These are phyloP conservation scores for Nemania diffusa DNA, from an alignment of 2,329 filamentous ascomycete species.

Conservation along the genomic window DNA sequence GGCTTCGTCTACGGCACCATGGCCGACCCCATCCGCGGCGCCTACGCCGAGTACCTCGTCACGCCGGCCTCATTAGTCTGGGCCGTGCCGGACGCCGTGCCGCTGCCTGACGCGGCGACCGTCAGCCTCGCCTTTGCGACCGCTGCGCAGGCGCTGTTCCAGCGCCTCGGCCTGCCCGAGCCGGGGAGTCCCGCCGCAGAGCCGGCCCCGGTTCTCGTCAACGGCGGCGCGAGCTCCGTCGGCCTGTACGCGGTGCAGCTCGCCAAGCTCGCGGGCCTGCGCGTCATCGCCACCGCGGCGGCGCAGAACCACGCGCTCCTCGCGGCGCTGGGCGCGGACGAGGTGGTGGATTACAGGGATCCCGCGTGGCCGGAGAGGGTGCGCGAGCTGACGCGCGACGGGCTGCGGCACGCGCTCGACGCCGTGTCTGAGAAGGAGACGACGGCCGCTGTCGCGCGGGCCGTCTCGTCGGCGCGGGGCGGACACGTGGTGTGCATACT, in stretches of 20 bases:
- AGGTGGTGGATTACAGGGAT: slow-evolving; percentile 53
- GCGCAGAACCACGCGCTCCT: slow-evolving; percentile 44
- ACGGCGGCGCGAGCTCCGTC: slow-evolving; percentile 45
- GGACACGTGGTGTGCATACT: slow-evolving; percentile 44
- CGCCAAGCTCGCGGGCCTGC: slow-evolving; percentile 43
- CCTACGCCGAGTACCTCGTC: slow-evolving; percentile 48
- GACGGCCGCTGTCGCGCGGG: slow-evolving; percentile 37
- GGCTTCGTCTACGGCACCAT: slow-evolving; percentile 49
- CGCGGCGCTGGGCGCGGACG: slow-evolving; percentile 43
- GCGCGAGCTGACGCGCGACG: slow-evolving; percentile 71
- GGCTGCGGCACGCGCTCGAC: slow-evolving; percentile 50
- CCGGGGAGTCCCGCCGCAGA: slow-evolving; percentile 45
- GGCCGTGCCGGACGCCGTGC: slow-evolving; percentile 45
- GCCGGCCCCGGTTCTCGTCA: slow-evolving; percentile 49
- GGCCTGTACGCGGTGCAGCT: slow-evolving; percentile 47
- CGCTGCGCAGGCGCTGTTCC: slow-evolving; percentile 53
- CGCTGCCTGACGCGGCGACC: slow-evolving; percentile 44
- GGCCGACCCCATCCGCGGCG: slow-evolving; percentile 43
- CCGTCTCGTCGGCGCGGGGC: slow-evolving; percentile 48
- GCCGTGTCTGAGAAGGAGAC: slow-evolving; percentile 46
- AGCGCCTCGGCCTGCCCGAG: slow-evolving; percentile 48
- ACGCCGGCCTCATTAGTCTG: slow-evolving; percentile 45
- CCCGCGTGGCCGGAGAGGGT: slow-evolving; percentile 63
- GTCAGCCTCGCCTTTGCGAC: slow-evolving; percentile 56
- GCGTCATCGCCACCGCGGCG: slow-evolving; percentile 45